Conservation (phyloP, 2,329 filamentous ascomycete species). For the Aspergillus novoparasiticus region DNA sequence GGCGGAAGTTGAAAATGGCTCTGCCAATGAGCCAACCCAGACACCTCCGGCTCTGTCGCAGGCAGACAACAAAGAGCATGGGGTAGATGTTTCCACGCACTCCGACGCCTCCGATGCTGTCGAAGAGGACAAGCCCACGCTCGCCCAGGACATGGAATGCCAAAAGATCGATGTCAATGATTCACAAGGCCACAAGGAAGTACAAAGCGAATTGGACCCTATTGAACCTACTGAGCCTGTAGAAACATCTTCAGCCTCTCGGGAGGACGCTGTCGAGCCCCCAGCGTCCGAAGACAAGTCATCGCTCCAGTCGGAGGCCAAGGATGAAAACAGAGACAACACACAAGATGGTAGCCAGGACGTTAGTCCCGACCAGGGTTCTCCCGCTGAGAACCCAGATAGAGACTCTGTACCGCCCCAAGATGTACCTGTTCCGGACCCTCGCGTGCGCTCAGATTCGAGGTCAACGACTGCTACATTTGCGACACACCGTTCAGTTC, state of each 20-base stretch:
- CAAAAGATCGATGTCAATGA: slow-evolving; percentile 30
- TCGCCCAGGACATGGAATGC: slow-evolving; percentile 32
- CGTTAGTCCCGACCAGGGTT: slow-evolving; percentile 16
- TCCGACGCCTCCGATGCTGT: slow-evolving; percentile 28
- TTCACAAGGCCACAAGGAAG: slow-evolving; percentile 10
- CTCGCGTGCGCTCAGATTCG: slow-evolving; percentile 60
- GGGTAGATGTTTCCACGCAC: slow-evolving; percentile 30
- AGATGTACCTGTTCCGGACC: slow-evolving; percentile 27
- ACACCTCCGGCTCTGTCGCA: slow-evolving; percentile 28
- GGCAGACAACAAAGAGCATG: slow-evolving; percentile 32
- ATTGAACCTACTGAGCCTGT: slow-evolving; percentile 24
- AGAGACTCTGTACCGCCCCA: slow-evolving; percentile 23
- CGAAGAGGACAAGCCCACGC: slow-evolving; percentile 35
- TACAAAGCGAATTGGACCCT: slow-evolving; percentile 13
- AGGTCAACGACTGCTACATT: slow-evolving; percentile 60
- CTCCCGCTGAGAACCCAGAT: slow-evolving; percentile 20
- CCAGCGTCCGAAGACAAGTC: slow-evolving; percentile 24
- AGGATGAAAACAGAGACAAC: slow-evolving; percentile 17
- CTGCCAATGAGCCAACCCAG: slow-evolving; percentile 33
- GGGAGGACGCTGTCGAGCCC: slow-evolving; percentile 28
- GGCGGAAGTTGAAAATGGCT: slow-evolving; percentile 44
- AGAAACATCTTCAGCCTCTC: slow-evolving; percentile 28
- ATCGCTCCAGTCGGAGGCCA: slow-evolving; percentile 23
- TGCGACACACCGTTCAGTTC: slow-evolving; percentile 57
- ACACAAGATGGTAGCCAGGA: slow-evolving; percentile 19